phyloP scores from a whole-genome alignment of 495 filamentous ascomycete genomes.

The Tetracladium marchalianum region DNA sequence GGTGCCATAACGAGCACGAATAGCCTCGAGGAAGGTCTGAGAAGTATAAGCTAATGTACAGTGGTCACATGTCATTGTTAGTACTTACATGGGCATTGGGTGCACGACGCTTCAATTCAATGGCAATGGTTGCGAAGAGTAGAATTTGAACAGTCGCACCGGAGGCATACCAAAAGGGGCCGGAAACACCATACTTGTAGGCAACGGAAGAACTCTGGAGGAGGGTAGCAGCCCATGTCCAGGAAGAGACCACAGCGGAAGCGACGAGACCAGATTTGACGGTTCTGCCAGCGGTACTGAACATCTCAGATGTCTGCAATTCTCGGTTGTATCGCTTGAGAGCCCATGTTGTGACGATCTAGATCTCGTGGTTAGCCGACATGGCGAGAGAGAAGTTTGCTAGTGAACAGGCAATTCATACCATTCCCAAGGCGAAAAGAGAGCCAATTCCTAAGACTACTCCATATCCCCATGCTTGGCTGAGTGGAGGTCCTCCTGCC shows the following conservation, averaged over 20 bases:
- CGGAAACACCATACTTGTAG: conserved; percentile 86
- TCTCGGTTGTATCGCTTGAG: conserved; percentile 85
- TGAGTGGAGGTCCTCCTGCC: conserved; percentile 43
- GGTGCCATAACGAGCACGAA: conserved; percentile 51
- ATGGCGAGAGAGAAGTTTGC: not conserved
- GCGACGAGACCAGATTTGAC: conserved; percentile 94
- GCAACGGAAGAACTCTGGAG: conserved; percentile 81
- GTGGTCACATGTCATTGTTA: not conserved
- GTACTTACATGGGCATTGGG: conserved; percentile 59
- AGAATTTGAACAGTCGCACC: conserved; percentile 67
- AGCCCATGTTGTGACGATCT: conserved; percentile 64
- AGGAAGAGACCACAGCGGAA: conserved; percentile 87
- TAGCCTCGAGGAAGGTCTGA: conserved; percentile 71
- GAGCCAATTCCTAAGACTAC: conserved; percentile 70
- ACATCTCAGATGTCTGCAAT: conserved; percentile 95
- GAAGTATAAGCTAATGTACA: not conserved
- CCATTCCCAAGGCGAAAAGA: conserved; percentile 72
- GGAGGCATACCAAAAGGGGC: conserved; percentile 81
- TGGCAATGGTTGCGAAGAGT: conserved; percentile 86
- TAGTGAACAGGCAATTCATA: conserved; percentile 24
- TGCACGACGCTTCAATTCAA: conserved; percentile 74
- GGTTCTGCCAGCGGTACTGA: conserved; percentile 86
- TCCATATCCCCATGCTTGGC: conserved; percentile 70
- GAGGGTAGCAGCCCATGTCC: conserved; percentile 87
- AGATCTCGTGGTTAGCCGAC: conserved; percentile 15